phyloP scores from a whole-genome alignment of 2,329 filamentous ascomycete species.

The Colletotrichum eremochloae region DNA sequence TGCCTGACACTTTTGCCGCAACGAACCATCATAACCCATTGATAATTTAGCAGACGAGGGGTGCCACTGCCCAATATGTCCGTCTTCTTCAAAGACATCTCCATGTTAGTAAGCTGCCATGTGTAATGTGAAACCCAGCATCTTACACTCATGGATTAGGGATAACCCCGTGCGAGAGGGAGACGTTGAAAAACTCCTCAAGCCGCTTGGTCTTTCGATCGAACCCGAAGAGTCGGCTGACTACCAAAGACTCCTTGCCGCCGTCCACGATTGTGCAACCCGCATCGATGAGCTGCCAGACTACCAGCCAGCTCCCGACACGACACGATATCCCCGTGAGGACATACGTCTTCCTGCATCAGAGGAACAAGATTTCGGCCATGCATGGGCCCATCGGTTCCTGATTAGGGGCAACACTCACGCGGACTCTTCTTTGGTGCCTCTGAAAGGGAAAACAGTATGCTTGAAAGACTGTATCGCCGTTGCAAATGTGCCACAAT shows the following conservation, averaged over 20 bases:
- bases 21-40: background rate
- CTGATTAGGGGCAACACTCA: slow-evolving; percentile 51
- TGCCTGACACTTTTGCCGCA: background rate
- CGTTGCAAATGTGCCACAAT: slow-evolving; percentile 66
- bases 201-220: slow-evolving; percentile 54
- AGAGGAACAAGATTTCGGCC: slow-evolving; percentile 59
- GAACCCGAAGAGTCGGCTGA: slow-evolving; percentile 55
- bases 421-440: slow-evolving; percentile 11
- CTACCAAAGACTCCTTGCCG: slow-evolving; percentile 62
- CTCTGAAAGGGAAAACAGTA: slow-evolving; percentile 59
- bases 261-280: slow-evolving; percentile 65
- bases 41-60: background rate
- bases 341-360: slow-evolving; percentile 55
- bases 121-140: background rate
- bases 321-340: slow-evolving; percentile 59
- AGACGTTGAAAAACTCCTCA: slow-evolving; percentile 54
- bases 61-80: slow-evolving; percentile 48
- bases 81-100: slow-evolving; percentile 56
- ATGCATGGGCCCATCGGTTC: slow-evolving; percentile 66
- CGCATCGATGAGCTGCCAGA: slow-evolving; percentile 59
- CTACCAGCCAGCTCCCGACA: slow-evolving; percentile 58
- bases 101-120: slow-evolving; percentile 46
- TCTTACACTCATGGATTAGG: slow-evolving; percentile 42
- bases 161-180: slow-evolving; percentile 57
- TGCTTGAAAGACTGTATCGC: slow-evolving; percentile 69